Base-by-base conservation (phyloP, 805 yeast species). In the Candida dajiaensis region DNA sequence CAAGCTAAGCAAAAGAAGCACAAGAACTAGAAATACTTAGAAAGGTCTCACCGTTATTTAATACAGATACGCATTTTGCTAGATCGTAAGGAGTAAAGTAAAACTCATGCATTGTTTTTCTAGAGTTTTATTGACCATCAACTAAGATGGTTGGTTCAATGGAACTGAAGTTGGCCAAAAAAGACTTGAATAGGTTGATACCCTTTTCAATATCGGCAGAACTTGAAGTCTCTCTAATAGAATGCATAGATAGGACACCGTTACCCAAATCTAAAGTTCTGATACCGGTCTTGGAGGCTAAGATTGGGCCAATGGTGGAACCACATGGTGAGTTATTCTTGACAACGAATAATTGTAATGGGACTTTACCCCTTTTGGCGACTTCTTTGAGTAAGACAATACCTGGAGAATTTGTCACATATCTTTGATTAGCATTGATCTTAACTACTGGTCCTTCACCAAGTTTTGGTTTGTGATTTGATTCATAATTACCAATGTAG, bases 271-370 rank as follows among this genome's bases (percentile, higher is more conserved):
- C 98, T 50, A 90, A 67, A 3, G 96, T 87, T 61, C 94, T 76
- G 43, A 90, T 76, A 44, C 98, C 98, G 35, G 89, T 74, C 55
- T 85, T 85, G 3, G 95, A 83, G 31, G 96, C 84, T 48, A 92
- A 70, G 65, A 90, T 86, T 19, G 98, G 98, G 1, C 98, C 99
- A 59, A 92, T 92, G 2, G 99, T 92, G 2, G 95, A 84, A 3
- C 99, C 99, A 67, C 98, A 92, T 3, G 97, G 88, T 3, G 95
- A 81, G 61, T 86, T 96, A 64, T 92, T 94, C 46, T 92, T 78
- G 23, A 85, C 95, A n/a, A 90, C 97, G 69, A 92, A 89, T 47
- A 89, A 66, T 66, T 92, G 99, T 51, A 92, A 67, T 16, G 97
- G 97, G n/a, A 86, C 83, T 55, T 77, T 67, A 4, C 80, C 82